Conservation (phyloP, 2,329 filamentous ascomycete genomes). For the Ophiostoma sp. region DNA sequence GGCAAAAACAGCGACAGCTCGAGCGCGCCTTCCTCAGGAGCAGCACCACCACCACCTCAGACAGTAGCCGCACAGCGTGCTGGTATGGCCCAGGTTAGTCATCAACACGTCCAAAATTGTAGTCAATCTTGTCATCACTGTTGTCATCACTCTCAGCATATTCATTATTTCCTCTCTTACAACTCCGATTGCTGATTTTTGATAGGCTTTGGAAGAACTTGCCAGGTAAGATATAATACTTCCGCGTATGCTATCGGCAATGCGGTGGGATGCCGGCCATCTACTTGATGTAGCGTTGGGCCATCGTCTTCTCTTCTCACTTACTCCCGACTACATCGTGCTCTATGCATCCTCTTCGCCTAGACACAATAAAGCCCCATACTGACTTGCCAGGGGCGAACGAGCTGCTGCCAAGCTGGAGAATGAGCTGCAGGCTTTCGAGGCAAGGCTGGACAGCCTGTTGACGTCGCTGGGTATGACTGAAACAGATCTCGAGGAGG, state of each 20-base stretch:
- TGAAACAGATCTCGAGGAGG: slow-evolving; percentile 18
- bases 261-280: background rate
- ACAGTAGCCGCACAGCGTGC: slow-evolving; percentile 19
- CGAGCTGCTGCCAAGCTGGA: slow-evolving; percentile 51
- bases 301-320: background rate
- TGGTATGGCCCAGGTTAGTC: slow-evolving; percentile 24
- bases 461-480: slow-evolving; percentile 44
- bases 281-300: background rate
- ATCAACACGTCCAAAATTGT: background rate
- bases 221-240: slow-evolving; percentile 20
- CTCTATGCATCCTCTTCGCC: background rate
- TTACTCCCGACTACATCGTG: too few species aligned
- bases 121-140: background rate
- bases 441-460: slow-evolving; percentile 52
- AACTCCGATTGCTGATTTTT: background rate
- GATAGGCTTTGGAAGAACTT: slow-evolving; percentile 25
- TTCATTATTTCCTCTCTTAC: background rate
- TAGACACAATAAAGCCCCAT: background rate
- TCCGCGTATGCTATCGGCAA: too few species aligned
- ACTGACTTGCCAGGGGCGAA: slow-evolving; percentile 43
- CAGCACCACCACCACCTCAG: slow-evolving; percentile 8
- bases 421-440: slow-evolving; percentile 47
- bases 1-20: background rate
- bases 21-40: slow-evolving; percentile 1
- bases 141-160: background rate